A percentile compares a stretch with the other conserved stretches of the same genome.
phyloP scores from a whole-genome alignment of 345 rosid genomes.

The Stellera chamaejasme region DNA sequence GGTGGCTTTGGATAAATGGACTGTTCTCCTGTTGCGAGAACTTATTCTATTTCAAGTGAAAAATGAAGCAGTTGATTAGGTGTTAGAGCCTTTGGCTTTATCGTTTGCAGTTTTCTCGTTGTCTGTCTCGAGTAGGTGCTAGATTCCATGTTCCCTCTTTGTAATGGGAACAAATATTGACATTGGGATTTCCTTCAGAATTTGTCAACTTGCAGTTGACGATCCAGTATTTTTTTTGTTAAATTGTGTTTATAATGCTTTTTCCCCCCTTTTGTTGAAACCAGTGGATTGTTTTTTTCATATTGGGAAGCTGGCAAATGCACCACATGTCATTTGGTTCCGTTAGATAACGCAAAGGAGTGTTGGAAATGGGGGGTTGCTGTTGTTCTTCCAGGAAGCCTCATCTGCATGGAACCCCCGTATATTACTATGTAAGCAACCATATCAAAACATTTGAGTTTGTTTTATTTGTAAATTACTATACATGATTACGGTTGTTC shows the following conservation, averaged over 20 bases:
- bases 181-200: too few relatives aligned
- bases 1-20: too few relatives aligned
- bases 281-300: background rate
- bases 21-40: too few relatives aligned
- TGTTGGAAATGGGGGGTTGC: slow-evolving; percentile 77
- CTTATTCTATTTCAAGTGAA: too few relatives aligned
- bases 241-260: too few relatives aligned
- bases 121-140: background rate
- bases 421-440: slow-evolving; percentile 68
- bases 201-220: too few relatives aligned
- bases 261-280: background rate
- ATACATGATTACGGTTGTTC: background rate
- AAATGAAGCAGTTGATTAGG: too few relatives aligned
- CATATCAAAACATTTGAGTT: background rate
- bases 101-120: background rate
- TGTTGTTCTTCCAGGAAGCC: slow-evolving; percentile 76
- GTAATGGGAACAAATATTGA: too few relatives aligned
- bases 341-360: slow-evolving; percentile 19
- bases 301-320: slow-evolving; percentile 24
- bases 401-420: slow-evolving; percentile 72
- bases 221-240: too few relatives aligned
- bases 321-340: slow-evolving; percentile 13
- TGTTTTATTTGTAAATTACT: background rate
- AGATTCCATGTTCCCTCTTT: background rate
- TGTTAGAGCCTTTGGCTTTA: background rate